A percentile compares a stretch with the other conserved stretches of the same genome.
Evolutionary conservation across 768 basidiomycete species (phyloP).

Genomic region (Leccinum subgranulosum): DNA sequence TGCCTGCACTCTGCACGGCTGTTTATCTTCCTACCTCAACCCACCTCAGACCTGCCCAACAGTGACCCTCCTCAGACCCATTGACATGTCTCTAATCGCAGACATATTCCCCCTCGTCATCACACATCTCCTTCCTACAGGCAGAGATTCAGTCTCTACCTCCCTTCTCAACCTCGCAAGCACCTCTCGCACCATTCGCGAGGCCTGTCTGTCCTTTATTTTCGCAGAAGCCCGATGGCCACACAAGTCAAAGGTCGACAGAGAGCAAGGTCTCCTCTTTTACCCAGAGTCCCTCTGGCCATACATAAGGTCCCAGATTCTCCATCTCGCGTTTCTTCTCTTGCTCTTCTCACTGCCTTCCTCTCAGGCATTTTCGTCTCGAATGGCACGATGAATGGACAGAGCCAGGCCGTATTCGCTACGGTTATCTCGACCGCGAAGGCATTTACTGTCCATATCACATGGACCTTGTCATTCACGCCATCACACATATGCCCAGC

Average conservation of each 20-base stretch:
- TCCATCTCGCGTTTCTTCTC: not conserved
- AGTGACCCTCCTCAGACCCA: not conserved
- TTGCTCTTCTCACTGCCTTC: not conserved
- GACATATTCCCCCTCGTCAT: conserved; percentile 35
- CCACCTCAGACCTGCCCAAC: conserved; percentile 1
- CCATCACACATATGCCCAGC: conserved; percentile 30
- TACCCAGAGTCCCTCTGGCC: conserved; percentile 30
- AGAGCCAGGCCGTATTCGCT: conserved; percentile 33
- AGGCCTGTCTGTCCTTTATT: conserved; percentile 30
- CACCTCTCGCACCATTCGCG: conserved; percentile 26
- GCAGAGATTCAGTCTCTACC: conserved; percentile 1
- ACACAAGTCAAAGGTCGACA: conserved; percentile 27
- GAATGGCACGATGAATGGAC: conserved; percentile 38
- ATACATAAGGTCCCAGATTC: conserved; percentile 25
- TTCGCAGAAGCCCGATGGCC: conserved; percentile 34
- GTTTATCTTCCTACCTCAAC: not conserved
- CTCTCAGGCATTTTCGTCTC: conserved; percentile 28
- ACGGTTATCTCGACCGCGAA: conserved; percentile 32
- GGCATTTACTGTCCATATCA: conserved; percentile 30
- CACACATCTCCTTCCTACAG: conserved; percentile 16
- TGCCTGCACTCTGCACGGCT: conserved; percentile 1
- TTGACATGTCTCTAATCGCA: conserved; percentile 31
- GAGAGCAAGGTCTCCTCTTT: conserved; percentile 25
- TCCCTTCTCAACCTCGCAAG: conserved; percentile 24
- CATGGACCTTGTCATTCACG: conserved; percentile 23